Evolutionary conservation across 2,329 filamentous ascomycete species (phyloP).

Genomic region (Colletotrichum tofieldiae): DNA sequence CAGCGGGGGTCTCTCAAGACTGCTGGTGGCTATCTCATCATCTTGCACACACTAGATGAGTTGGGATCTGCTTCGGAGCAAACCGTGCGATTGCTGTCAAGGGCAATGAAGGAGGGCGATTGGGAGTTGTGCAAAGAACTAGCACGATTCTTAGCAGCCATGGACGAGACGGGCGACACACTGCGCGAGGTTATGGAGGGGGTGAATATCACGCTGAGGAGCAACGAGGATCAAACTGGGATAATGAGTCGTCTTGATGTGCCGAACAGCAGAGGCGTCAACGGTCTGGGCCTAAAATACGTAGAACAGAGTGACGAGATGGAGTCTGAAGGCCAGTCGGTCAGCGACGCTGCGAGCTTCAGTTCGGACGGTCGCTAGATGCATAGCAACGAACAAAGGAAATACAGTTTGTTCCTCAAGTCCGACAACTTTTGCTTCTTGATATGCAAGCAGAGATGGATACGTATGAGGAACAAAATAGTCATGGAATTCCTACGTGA

Average conservation of each 20-base stretch:
- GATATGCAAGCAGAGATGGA: not conserved
- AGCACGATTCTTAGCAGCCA: constrained; percentile 92
- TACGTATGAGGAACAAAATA: not conserved
- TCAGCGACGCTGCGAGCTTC: constrained; percentile 56
- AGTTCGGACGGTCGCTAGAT: constrained; percentile 48
- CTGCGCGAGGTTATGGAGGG: constrained; percentile 80
- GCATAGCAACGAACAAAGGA: not conserved
- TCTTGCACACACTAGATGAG: constrained; percentile 87
- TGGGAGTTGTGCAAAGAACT: constrained; percentile 98
- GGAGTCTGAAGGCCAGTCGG: constrained; percentile 55
- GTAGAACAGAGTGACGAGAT: constrained; percentile 54
- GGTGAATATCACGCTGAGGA: constrained; percentile 62
- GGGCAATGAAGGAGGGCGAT: constrained; percentile 87
- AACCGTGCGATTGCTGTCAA: constrained; percentile 83
- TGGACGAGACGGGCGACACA: constrained; percentile 89
- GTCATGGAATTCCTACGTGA: not conserved
- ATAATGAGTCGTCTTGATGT: constrained; percentile 41
- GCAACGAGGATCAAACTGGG: constrained; percentile 28
- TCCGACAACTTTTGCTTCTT: not conserved
- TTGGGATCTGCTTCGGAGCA: constrained; percentile 80
- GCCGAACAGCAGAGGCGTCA: constrained; percentile 46
- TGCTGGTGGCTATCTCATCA: constrained; percentile 94
- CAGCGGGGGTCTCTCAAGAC: constrained; percentile 91
- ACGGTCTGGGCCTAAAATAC: constrained; percentile 50
- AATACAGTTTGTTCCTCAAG: not conserved